Conservation (phyloP, 352 stramenopile species). For the Thalassiosira mediterranea region DNA sequence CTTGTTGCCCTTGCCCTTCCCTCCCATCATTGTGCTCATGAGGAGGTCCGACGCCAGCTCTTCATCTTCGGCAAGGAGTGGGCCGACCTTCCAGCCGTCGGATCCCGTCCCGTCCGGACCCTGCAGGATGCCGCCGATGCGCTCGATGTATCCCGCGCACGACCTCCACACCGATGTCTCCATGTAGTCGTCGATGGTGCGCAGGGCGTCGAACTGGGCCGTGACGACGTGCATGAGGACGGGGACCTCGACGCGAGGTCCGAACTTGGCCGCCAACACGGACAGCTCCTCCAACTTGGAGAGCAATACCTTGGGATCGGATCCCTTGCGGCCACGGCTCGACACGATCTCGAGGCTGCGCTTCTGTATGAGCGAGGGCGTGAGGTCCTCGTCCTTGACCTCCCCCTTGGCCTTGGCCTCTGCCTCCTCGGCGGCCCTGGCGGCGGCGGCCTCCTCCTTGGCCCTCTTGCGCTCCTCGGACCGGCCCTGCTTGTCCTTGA, state of each 20-base stretch:
- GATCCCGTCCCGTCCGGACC: slow-evolving; percentile 26
- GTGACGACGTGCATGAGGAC: slow-evolving; percentile 88
- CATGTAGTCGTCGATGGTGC: slow-evolving; percentile 89
- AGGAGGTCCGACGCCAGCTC: slow-evolving; percentile 61
- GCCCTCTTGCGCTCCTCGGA: slow-evolving; percentile 63
- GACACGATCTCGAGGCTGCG: slow-evolving; percentile 84
- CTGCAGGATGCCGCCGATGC: slow-evolving; percentile 74
- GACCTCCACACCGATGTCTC: slow-evolving; percentile 84
- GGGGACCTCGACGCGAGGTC: slow-evolving; percentile 84
- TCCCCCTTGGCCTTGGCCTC: slow-evolving; percentile 42
- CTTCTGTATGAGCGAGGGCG: slow-evolving; percentile 67
- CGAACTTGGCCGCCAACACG: slow-evolving; percentile 77
- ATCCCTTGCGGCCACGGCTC: slow-evolving; percentile 80
- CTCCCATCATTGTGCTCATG: slow-evolving; percentile 41
- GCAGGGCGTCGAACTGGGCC: slow-evolving; percentile 81
- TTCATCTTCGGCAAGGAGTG: slow-evolving; percentile 65
- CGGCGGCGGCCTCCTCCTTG: slow-evolving; percentile 76
- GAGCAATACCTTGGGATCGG: slow-evolving; percentile 76
- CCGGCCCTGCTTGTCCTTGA: slow-evolving; percentile 73
- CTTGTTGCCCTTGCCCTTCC: slow-evolving; percentile 43
- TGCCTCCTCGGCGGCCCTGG: slow-evolving; percentile 47
- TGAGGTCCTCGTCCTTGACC: slow-evolving; percentile 71
- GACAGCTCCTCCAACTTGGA: slow-evolving; percentile 84
- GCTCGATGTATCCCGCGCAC: slow-evolving; percentile 74
- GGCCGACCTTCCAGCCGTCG: slow-evolving; percentile 58